Base-by-base conservation (phyloP, 2,329 filamentous ascomycete genomes). In the Aspergillus phoenicis region DNA sequence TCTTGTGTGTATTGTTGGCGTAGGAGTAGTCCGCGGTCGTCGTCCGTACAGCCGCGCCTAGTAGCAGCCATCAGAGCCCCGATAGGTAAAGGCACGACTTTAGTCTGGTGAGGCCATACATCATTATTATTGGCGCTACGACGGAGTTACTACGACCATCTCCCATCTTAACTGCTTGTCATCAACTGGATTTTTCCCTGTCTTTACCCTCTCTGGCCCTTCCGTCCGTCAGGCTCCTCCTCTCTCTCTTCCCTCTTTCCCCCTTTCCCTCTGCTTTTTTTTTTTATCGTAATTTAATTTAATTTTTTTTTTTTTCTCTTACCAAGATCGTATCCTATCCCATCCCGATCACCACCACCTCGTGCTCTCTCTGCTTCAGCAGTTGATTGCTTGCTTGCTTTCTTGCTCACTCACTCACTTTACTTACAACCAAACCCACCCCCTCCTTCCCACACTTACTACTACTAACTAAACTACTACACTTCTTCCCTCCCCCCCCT, bases 261-360 rank as follows among this genome's bases (percentile, higher is more conserved):
- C 47, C 53, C 28, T 47, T 56, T 47, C 39, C 53, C 53, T 56
- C 53, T 45, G n/a, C 7, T 2, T 22, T 36, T 13, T 2, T 22
- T 36, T 8, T 15, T 7, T 39, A 13, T 54, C 33, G 4, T 43
- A 43, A 43, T 33, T 11, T 51, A 10, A 17, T 49, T 58, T 51
- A n/a, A n/a, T 57, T 38, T 57, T 58, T 51, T 57, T 38, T 54
- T 56, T 45, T 54, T n/a, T 20, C 26, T 52, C 47, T 55, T 62
- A 33, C 24, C 54, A 45, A 45, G 17, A 22, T 22, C 22, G 17
- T 20, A 43, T 43, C 39, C 39, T 43, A 43, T 20, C 15, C 28
- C n/a, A 43, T 20, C 22, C 11, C 45, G 13, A 49, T 26, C 26
- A 17, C 47, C n/a, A 26, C 13, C n/a, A 17, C 47, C 47, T 51